Conservation (phyloP, 257 asterid genomes). For the Solanum dulcamara region DNA sequence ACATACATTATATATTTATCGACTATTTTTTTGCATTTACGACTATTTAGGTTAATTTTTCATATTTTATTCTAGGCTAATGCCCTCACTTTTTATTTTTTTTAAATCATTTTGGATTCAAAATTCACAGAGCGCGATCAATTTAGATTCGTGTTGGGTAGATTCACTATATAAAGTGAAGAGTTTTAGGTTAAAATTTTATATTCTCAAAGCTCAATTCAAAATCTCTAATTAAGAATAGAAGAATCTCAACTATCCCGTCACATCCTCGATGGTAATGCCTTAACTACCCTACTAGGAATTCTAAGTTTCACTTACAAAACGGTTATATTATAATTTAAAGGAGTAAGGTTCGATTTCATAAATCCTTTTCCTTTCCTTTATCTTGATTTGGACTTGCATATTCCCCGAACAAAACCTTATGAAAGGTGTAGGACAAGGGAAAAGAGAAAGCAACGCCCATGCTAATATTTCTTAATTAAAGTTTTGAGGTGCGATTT, state of each 20-base stretch:
- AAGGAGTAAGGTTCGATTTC: background rate
- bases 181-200: no score
- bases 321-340: background rate
- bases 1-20: no score
- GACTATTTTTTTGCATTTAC: background rate
- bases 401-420: background rate
- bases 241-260: background rate
- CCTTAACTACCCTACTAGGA: background rate
- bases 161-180: background rate
- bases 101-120: background rate
- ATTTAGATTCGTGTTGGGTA: background rate
- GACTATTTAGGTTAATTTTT: background rate
- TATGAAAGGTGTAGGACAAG: background rate
- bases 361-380: background rate
- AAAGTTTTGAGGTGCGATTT: background rate
- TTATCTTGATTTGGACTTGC: background rate
- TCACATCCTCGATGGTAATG: background rate
- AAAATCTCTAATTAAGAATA: background rate
- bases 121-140: background rate
- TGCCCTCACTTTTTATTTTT: background rate
- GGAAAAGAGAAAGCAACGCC: background rate
- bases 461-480: background rate
- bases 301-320: background rate
- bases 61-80: background rate
- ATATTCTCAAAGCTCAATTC: background rate